Conservation (phyloP, 164 flowering plant genomes). For the Pachysandra terminalis region DNA sequence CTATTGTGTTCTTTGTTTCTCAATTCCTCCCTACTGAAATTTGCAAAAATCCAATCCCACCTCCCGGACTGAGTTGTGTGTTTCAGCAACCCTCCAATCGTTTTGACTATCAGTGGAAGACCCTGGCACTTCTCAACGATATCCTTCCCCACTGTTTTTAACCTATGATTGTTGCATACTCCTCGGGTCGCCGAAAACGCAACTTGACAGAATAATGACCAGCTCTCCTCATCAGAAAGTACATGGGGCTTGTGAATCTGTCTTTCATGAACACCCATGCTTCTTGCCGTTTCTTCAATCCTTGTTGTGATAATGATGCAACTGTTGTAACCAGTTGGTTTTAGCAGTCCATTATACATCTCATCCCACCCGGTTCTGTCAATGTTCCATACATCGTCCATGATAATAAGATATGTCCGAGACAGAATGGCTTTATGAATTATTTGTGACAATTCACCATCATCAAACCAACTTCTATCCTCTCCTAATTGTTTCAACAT, state of each 20-base stretch:
- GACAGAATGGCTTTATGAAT: slow-evolving; percentile 1
- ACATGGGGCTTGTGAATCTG: slow-evolving; percentile 8
- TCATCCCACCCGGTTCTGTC: slow-evolving; percentile 7
- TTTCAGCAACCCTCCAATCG: slow-evolving; percentile 19
- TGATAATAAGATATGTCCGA: slow-evolving; percentile 16
- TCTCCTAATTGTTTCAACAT: no score
- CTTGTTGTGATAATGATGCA: no score
- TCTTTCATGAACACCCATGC: slow-evolving; percentile 1
- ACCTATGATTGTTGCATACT: not conserved
- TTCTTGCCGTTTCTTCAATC: not conserved
- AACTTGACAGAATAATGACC: no score
- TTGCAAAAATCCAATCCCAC: slow-evolving; percentile 9
- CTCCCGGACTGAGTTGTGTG: not conserved
- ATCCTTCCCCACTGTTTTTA: slow-evolving; percentile 9
- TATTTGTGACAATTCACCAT: not conserved
- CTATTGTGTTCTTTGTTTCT: no score
- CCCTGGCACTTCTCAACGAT: slow-evolving; percentile 22
- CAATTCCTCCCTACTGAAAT: no score
- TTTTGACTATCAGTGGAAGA: slow-evolving; percentile 25
- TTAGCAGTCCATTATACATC: not conserved
- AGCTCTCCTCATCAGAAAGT: slow-evolving; percentile 13
- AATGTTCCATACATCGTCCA: slow-evolving; percentile 13
- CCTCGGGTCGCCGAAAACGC: slow-evolving; percentile 2
- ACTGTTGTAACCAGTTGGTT: not conserved
- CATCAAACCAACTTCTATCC: not conserved